Conservation (phyloP, 371 early-diverging fungal species). For the Mortierella sp. region DNA sequence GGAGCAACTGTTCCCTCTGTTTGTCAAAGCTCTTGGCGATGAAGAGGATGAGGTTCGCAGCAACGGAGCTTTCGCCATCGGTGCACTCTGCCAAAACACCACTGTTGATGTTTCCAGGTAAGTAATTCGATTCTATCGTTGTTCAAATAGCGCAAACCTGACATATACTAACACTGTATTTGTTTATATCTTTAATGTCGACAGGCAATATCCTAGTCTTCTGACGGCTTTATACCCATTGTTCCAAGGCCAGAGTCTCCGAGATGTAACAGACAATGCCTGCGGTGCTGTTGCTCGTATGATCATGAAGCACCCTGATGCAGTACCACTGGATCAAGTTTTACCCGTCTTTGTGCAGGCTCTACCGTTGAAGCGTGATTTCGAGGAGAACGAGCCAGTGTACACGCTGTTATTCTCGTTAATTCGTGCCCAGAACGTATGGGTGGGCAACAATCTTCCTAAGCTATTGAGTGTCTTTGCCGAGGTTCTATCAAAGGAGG, state of each 20-base stretch:
- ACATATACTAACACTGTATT: neutral
- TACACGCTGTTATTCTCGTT: conserved; percentile 77
- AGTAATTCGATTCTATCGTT: conserved; percentile 12
- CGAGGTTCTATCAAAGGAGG: conserved; percentile 57
- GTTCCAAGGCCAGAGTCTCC: conserved; percentile 71
- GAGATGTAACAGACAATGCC: conserved; percentile 89
- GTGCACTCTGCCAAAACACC: conserved; percentile 77
- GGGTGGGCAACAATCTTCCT: conserved; percentile 55
- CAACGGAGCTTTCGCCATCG: conserved; percentile 89
- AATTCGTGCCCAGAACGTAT: conserved; percentile 69
- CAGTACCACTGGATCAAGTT: conserved; percentile 77
- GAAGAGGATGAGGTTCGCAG: conserved; percentile 86
- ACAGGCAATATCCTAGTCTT: conserved; percentile 74
- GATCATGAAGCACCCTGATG: conserved; percentile 76
- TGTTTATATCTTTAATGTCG: neutral
- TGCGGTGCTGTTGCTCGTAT: conserved; percentile 89
- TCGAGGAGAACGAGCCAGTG: conserved; percentile 85
- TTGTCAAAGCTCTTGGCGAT: conserved; percentile 80
- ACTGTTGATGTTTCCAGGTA: conserved; percentile 75
- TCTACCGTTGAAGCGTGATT: conserved; percentile 86
- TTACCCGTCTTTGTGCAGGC: conserved; percentile 76
- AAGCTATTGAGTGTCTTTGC: conserved; percentile 37
- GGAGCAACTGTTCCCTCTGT: conserved; percentile 71
- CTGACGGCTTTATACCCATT: conserved; percentile 81
- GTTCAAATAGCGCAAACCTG: neutral